Evolutionary conservation across 2,329 filamentous ascomycete species (phyloP), one percentile per base, ranked within the genome.

Genomic region (Fusarium pseudoanthophilum): DNA sequence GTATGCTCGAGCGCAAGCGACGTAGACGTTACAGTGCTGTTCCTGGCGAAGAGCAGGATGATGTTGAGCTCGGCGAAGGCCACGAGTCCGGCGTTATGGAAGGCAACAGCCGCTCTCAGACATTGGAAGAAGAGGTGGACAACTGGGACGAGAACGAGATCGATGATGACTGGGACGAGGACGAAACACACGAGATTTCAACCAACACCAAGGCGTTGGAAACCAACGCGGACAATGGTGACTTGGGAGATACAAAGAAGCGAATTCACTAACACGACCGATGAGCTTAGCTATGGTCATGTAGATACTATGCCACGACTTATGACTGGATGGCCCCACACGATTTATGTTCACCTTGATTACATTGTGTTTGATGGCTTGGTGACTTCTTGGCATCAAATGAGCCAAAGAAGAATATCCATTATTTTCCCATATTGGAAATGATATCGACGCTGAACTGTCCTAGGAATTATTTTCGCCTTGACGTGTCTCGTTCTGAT

Each of bases 91-190:
- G 92, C 24, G 84, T 94, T n/a, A 84, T 84, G 26, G 82, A 82
- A 24, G 79, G 79, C 7, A 75, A 79, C 20, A 78, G 78, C 11
- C 81, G 80, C 3, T 66, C 75, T 30, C 77, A 78, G 36, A 82
- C 83, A 26, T 79, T 97, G 26, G 95, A 97, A 75, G 89, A 95
- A 67, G 93, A 97, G 83, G 88, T 97, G 13, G 95, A 97, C 79
- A 94, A 95, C 75, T 97, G 95, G 95, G 95, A 97, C 79, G 95
- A 97, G 84, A 96, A 97, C 71, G 88, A 86, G 5, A 82, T 84
- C 24, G 88, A 90, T 72, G 83, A 86, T 73, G 83, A 86, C 16
- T 90, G 88, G 88, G 87, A 88, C 34, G 87, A 88, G n/a, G 86
- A 85, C 13, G 86, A 87, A 30, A 79, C 77, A 24, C 79, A 79